phyloP scores from a whole-genome alignment of 2,329 filamentous ascomycete species.

The Lizonia empirigonia region DNA sequence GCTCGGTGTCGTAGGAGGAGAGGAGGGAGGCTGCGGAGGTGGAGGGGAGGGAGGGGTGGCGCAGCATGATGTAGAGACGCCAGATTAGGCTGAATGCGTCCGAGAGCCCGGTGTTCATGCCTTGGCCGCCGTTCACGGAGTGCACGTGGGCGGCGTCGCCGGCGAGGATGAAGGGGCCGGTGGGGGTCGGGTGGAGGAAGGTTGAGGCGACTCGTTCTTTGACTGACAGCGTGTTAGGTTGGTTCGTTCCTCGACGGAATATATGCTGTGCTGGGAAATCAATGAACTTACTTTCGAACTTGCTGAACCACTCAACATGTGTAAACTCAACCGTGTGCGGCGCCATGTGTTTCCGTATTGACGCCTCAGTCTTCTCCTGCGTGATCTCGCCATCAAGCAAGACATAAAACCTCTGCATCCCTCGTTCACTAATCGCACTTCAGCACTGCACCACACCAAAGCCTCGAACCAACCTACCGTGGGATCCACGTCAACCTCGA shows the following conservation, averaged over 20 bases:
- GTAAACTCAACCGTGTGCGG: slow-evolving; percentile 53
- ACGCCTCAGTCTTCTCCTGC: slow-evolving; percentile 49
- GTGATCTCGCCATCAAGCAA: slow-evolving; percentile 55
- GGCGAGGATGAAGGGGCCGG: slow-evolving; percentile 23
- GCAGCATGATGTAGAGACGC: slow-evolving; percentile 17
- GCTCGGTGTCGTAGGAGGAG: slow-evolving; percentile 54
- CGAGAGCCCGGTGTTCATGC: slow-evolving; percentile 28
- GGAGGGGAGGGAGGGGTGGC: slow-evolving; percentile 1
- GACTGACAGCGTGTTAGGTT: slow-evolving; percentile 13
- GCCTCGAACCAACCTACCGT: slow-evolving; percentile 20
- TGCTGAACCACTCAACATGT: slow-evolving; percentile 58
- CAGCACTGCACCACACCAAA: neutral
- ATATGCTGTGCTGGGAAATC: no score
- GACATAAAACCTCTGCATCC: slow-evolving; percentile 56
- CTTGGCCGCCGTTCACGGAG: slow-evolving; percentile 30
- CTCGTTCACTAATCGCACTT: slow-evolving; percentile 44
- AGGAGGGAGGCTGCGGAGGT: slow-evolving; percentile 23
- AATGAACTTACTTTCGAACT: slow-evolving; percentile 51
- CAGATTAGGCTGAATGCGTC: slow-evolving; percentile 28
- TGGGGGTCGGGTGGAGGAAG: slow-evolving; percentile 19
- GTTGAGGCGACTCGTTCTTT: slow-evolving; percentile 26
- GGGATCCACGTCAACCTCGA: slow-evolving; percentile 58
- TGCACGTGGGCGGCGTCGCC: slow-evolving; percentile 31
- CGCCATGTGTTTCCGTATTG: slow-evolving; percentile 53
- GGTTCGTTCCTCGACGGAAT: no score